These are phyloP conservation scores for Talaromyces sp. DNA, from an alignment of 2,329 filamentous ascomycete species.

Conservation along the genomic window DNA sequence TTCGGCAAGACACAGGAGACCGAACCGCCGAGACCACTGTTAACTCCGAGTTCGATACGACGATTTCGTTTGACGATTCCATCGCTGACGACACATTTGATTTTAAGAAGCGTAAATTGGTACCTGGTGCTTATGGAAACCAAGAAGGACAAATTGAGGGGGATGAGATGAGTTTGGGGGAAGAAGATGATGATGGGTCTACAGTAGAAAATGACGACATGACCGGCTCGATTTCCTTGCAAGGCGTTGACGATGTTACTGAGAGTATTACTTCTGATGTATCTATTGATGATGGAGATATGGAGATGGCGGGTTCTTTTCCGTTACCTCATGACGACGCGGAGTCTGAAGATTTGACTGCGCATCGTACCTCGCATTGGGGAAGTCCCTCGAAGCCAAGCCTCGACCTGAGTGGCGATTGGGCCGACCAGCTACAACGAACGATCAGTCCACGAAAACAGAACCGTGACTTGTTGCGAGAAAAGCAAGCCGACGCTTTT, in stretches of 20 bases:
- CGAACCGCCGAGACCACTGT: constrained; percentile 28
- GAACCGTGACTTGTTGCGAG: constrained; percentile 69
- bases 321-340: constrained; percentile 69
- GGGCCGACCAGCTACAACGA: constrained; percentile 88
- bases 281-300: constrained; percentile 66
- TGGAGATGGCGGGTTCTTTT: constrained; percentile 79
- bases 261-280: constrained; percentile 58
- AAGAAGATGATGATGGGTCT: constrained; percentile 58
- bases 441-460: constrained; percentile 93
- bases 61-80: constrained; percentile 41
- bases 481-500: constrained; percentile 60
- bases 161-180: constrained; percentile 31
- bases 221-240: constrained; percentile 70
- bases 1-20: constrained; percentile 26
- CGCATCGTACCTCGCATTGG: constrained; percentile 30
- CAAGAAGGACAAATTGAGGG: constrained; percentile 52
- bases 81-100: constrained; percentile 55
- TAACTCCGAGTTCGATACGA: constrained; percentile 37
- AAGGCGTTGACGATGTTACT: constrained; percentile 57
- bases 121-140: constrained; percentile 80
- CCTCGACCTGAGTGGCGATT: constrained; percentile 68
- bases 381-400: constrained; percentile 54
- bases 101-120: constrained; percentile 51
- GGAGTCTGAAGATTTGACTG: constrained; percentile 63
- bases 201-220: constrained; percentile 85